Conservation (phyloP, 2,329 filamentous ascomycete genomes). For the Penicillium sp. region DNA sequence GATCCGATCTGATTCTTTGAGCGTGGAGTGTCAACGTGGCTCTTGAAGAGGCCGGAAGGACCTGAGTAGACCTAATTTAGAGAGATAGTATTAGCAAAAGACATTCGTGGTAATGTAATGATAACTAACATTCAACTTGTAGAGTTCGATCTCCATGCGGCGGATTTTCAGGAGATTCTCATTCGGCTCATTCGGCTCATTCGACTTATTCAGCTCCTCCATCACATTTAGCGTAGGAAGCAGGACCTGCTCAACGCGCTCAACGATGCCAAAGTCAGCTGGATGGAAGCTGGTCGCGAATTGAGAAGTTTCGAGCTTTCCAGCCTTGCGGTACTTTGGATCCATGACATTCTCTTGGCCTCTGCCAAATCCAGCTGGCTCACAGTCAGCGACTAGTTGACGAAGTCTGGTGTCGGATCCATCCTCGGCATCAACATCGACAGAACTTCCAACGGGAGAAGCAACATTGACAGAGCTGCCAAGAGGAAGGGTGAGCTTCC, state of each 20-base stretch:
- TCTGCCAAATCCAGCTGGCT: not conserved
- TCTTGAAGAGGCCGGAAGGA: constrained; percentile 58
- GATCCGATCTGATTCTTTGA: constrained; percentile 58
- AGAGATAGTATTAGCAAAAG: too few relatives aligned
- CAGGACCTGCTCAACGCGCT: not conserved
- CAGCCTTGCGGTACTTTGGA: not conserved
- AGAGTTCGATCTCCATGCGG: not conserved
- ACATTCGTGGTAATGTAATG: too few relatives aligned
- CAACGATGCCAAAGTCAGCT: not conserved
- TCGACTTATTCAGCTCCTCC: too few relatives aligned
- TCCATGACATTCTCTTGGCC: not conserved
- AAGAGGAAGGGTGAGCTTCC: not conserved
- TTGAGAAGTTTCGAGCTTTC: not conserved
- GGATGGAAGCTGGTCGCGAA: not conserved
- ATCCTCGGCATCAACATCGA: not conserved
- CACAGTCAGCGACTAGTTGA: not conserved
- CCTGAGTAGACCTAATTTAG: constrained; percentile 62
- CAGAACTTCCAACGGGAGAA: too few relatives aligned
- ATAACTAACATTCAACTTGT: not conserved
- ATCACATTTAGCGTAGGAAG: not conserved
- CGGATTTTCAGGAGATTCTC: not conserved
- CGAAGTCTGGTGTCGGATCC: not conserved
- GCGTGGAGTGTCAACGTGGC: constrained; percentile 62
- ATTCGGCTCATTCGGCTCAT: too few relatives aligned
- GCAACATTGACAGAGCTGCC: not conserved